Evolutionary conservation across 2,329 filamentous ascomycete genomes (phyloP), one percentile per base, ranked within the genome.

Genomic region (Exophiala bonariae): DNA sequence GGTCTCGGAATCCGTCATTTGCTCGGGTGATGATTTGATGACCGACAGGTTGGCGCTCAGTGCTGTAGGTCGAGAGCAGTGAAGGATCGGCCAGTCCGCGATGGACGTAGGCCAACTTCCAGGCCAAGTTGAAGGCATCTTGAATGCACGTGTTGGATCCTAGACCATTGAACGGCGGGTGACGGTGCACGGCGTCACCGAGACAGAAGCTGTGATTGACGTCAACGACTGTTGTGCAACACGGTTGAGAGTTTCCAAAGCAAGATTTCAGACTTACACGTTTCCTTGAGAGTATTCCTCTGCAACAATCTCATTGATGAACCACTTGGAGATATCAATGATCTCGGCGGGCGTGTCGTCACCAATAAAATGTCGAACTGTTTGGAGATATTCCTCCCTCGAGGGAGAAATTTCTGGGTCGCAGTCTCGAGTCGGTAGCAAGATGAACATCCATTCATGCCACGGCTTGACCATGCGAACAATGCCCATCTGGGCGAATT

Each of bases 381-480:
- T 14, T 7, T 6, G 22, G 34, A 39, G 38, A 17, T 34, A 30
- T 26, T 30, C 13, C 2, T 75, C 74, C 1, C 67, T 50, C 0
- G 69, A 66, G 0, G 75, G 73, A 11, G 40, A 44, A 13, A 66
- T 64, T 46, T 70, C 71, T 64, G 14, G 59, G 6, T 49, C 41
- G 10, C 39, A 59, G 3, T 67, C 67, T 0, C 66, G 69, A 10
- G 60, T 57, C 0, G 75, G 73, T 14, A 81, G 63, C 17, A 79
- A 59, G 44, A 80, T 77, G 36, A 79, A 76, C 65, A 80, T 70
- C 80, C 80, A 85, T 64, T 85, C 77, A 54, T 76, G 59, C 81
- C 81, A 85, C 0, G 80, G 75, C 64, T 77, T 80, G 2, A 85
- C 79, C 80, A 85, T 83, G 14, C 81, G 69, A 2, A 75, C 66